A percentile compares a stretch with the other conserved stretches of the same genome.
Conservation (phyloP, 2,329 filamentous ascomycete genomes). For the Botrytis byssoidea region DNA sequence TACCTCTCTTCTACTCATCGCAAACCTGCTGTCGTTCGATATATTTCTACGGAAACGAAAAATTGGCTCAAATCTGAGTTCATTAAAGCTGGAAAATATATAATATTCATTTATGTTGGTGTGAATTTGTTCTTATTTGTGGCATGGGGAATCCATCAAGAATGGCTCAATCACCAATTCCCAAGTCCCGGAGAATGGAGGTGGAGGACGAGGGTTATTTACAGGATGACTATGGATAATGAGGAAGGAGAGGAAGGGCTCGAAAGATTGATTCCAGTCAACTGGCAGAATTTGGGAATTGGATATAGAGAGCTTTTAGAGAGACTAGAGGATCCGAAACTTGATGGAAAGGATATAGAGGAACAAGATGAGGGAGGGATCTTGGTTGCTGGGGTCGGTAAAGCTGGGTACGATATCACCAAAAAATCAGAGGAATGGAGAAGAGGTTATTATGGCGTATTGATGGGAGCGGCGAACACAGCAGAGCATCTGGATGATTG, state of each 20-base stretch:
- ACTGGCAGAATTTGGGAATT: conserved; percentile 67
- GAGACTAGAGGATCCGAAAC: conserved; percentile 65
- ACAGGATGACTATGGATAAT: conserved; percentile 52
- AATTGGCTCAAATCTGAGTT: conserved; percentile 69
- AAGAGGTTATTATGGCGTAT: conserved; percentile 77
- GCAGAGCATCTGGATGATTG: conserved; percentile 81
- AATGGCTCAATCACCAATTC: conserved; percentile 70
- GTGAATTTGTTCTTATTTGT: conserved; percentile 59
- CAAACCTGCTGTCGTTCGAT: conserved; percentile 53
- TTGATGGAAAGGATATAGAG: conserved; percentile 65
- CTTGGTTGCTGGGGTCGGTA: conserved; percentile 54
- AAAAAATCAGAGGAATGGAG: conserved; percentile 79
- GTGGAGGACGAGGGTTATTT: conserved; percentile 64
- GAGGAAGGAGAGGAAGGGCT: conserved; percentile 27
- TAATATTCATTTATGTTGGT: conserved; percentile 62
- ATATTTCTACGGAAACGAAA: conserved; percentile 76
- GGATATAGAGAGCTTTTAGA: conserved; percentile 59
- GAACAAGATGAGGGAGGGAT: conserved; percentile 52
- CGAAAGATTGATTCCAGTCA: conserved; percentile 34
- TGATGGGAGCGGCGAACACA: conserved; percentile 74
- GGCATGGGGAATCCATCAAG: conserved; percentile 67
- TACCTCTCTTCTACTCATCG: conserved; percentile 53
- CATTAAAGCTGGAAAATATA: conserved; percentile 67
- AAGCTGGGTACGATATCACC: conserved; percentile 42
- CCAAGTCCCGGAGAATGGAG: conserved; percentile 84